phyloP scores from a whole-genome alignment of 371 early-diverging fungal species.

The Umbelopsis sp. region DNA sequence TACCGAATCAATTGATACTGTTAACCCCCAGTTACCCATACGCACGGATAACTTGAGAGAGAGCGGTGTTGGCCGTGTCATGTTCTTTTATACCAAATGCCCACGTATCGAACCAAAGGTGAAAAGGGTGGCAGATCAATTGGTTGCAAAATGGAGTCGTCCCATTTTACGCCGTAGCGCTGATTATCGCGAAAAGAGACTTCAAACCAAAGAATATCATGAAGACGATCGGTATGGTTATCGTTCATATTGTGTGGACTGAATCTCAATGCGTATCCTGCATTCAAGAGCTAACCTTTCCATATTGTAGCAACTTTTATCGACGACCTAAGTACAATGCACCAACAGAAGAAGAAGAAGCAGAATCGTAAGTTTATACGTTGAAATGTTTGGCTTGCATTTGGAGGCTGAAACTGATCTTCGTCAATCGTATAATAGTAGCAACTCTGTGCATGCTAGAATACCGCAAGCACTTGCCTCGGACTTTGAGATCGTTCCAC shows the following conservation, averaged over 20 bases:
- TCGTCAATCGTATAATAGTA: slow-evolving; percentile 7
- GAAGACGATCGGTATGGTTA: slow-evolving; percentile 44
- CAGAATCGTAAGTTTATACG: slow-evolving; percentile 19
- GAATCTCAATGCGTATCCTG: not conserved
- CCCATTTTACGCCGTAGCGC: slow-evolving; percentile 81
- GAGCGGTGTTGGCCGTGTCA: slow-evolving; percentile 91
- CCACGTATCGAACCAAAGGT: slow-evolving; percentile 78
- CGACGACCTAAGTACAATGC: not conserved
- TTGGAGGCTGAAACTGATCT: no score
- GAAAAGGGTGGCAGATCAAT: slow-evolving; percentile 77
- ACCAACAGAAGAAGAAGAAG: not conserved
- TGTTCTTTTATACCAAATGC: slow-evolving; percentile 94
- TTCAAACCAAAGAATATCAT: slow-evolving; percentile 37
- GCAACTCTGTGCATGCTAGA: slow-evolving; percentile 37
- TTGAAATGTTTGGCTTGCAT: not conserved
- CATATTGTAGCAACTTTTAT: not conserved
- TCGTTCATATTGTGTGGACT: not conserved
- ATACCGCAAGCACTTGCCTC: slow-evolving; percentile 53
- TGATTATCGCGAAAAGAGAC: slow-evolving; percentile 74
- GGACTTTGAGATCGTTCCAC: slow-evolving; percentile 56
- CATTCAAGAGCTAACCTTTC: no score
- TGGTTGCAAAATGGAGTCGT: slow-evolving; percentile 88
- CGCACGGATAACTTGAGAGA: slow-evolving; percentile 86
- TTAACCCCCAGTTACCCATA: slow-evolving; percentile 66
- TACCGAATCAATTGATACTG: not conserved